A percentile compares a stretch with the other conserved stretches of the same genome.
phyloP scores from a whole-genome alignment of 2,329 filamentous ascomycete species.

The Coniochaeta sp. region DNA sequence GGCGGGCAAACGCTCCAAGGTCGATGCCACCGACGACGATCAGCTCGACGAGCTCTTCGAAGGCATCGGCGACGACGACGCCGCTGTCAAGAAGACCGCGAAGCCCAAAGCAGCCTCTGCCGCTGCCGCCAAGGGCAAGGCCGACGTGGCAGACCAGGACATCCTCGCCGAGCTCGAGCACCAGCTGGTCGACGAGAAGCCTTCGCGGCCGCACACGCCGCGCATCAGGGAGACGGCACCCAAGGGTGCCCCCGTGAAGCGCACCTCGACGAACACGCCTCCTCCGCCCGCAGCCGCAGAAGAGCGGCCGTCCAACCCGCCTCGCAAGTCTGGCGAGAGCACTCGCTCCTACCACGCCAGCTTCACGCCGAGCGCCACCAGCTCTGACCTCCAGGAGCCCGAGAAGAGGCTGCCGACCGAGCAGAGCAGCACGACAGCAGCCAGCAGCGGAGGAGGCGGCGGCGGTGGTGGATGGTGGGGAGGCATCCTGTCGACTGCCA shows the following conservation, averaged over 20 bases:
- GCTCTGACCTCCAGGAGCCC: constrained; percentile 51
- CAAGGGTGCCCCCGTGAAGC: constrained; percentile 40
- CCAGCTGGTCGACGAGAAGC: constrained; percentile 61
- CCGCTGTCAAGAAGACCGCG: constrained; percentile 39
- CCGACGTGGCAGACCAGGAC: constrained; percentile 51
- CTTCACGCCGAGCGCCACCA: constrained; percentile 62
- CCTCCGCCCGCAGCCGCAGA: constrained; percentile 51
- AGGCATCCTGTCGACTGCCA: constrained; percentile 73
- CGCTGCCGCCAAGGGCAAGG: neutral
- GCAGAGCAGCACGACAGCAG: constrained; percentile 22
- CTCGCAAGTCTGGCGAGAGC: constrained; percentile 73
- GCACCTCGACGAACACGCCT: constrained; percentile 39
- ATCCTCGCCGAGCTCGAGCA: constrained; percentile 83
- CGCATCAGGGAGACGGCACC: constrained; percentile 51
- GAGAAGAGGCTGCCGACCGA: constrained; percentile 44
- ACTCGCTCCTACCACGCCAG: constrained; percentile 62
- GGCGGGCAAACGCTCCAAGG: constrained; percentile 54
- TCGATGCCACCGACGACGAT: constrained; percentile 50
- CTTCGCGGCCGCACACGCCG: constrained; percentile 77
- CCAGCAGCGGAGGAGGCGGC: constrained; percentile 41
- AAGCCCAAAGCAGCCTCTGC: constrained; percentile 36
- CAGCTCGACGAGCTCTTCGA: constrained; percentile 61
- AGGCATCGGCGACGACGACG: constrained; percentile 49
- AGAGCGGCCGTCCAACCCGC: constrained; percentile 43
- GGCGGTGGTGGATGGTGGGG: constrained; percentile 83